Evolutionary conservation across 129 eudicot genomes (phyloP), one percentile per base, ranked within the genome.

Genomic region (Calendula officinalis): DNA sequence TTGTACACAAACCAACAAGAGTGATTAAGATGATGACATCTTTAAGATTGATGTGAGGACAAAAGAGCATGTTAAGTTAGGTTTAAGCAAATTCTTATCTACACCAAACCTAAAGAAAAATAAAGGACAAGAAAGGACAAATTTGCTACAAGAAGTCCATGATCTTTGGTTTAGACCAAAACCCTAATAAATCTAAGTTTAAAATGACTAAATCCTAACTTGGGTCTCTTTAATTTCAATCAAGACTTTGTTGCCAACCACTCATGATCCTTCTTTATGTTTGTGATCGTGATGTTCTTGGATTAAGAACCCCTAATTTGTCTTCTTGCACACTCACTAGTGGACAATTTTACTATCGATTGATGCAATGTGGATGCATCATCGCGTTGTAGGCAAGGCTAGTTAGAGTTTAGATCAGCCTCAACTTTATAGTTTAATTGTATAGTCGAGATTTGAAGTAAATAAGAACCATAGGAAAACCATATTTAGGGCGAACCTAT

Each of bases 141-240:
- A 66, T 11, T 68, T 58, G 73, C 69, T 53, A 62, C 72, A 56
- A 64, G 57, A 43, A 17, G 66, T 70, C 81, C 80, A 77, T 74
- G 83, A 80, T 84, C 74, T 67, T 56, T 68, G 80, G 86, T 77
- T 78, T 74, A 78, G 62, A 77, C 81, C 35, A 68, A 67, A 70
- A 61, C 67, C 52, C 48, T 69, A 54, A 74, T 68, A 69, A 69
- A 77, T 77, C 73, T 72, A 66, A 68, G 70, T 36, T 55, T 42
- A 66, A 68, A 73, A 59, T 39, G 90, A 84, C 81, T 41, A 14
- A 70, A 44, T 74, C 86, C 91, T 81, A 84, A 77, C 86, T 40
- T 46, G 77, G 69, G 77, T 61, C 80, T 66, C 69, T 64, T 68
- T 68, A 74, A 68, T 45, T 66, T 67, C 72, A 69, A 58, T 77